Percentiles rank a stretch among this genome's conserved stretches.
phyloP scores from a whole-genome alignment of 805 yeast genomes.

The Barnettozyma californica region DNA sequence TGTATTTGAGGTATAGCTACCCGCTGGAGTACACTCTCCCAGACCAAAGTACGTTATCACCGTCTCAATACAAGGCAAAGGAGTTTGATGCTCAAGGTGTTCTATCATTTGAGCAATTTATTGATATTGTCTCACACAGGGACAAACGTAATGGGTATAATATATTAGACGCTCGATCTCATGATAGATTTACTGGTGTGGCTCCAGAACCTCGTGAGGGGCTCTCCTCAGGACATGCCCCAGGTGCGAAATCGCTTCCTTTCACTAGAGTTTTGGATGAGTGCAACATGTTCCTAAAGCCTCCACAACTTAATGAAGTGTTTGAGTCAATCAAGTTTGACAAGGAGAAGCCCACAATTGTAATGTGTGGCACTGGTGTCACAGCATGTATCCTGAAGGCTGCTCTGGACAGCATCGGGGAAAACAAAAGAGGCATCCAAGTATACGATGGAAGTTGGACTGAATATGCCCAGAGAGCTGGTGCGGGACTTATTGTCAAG shows the following conservation, averaged over 20 bases:
- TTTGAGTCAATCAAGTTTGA: slow-evolving; percentile 36
- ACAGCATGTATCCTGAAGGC: slow-evolving; percentile 84
- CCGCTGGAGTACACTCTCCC: slow-evolving; percentile 33
- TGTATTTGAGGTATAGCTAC: slow-evolving; percentile 42
- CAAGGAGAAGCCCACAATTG: slow-evolving; percentile 60
- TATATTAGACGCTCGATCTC: slow-evolving; percentile 78
- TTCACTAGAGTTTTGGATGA: slow-evolving; percentile 55
- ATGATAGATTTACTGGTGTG: slow-evolving; percentile 68
- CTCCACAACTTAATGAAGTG: slow-evolving; percentile 39
- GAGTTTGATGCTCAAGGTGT: slow-evolving; percentile 44
- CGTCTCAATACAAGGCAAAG: slow-evolving; percentile 30
- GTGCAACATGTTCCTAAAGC: slow-evolving; percentile 40
- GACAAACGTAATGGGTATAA: slow-evolving; percentile 41
- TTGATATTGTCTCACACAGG: slow-evolving; percentile 48
- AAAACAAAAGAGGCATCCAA: slow-evolving; percentile 39
- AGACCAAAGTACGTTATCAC: slow-evolving; percentile 12
- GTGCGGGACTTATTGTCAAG: slow-evolving; percentile 45
- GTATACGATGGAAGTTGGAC: slow-evolving; percentile 89
- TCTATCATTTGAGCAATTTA: slow-evolving; percentile 60
- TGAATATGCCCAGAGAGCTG: slow-evolving; percentile 81
- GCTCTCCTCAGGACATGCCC: slow-evolving; percentile 83
- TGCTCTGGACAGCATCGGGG: slow-evolving; percentile 58
- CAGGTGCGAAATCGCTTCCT: slow-evolving; percentile 75
- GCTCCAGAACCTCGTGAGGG: slow-evolving; percentile 90
- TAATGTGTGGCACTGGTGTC: slow-evolving; percentile 96